A percentile compares a stretch with the other conserved stretches of the same genome.
These are phyloP conservation scores for Setaria italica DNA, from an alignment of 202 grass and related monocot species.

Conservation along the genomic window DNA sequence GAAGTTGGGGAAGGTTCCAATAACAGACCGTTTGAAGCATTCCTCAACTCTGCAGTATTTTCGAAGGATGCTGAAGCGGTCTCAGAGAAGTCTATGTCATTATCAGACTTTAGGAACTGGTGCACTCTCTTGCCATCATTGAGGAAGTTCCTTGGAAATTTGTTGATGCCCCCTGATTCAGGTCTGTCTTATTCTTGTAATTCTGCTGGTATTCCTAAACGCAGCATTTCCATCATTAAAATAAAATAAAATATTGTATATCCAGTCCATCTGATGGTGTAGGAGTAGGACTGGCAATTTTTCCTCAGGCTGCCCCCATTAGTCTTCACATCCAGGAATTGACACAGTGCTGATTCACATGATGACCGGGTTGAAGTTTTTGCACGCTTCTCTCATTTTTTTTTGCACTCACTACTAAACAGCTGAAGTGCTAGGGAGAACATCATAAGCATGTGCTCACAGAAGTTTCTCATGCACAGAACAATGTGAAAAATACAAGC, in stretches of 20 bases:
- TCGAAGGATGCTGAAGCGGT: slow-evolving; percentile 55
- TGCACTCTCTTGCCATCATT: slow-evolving; percentile 69
- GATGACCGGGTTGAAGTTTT: background rate
- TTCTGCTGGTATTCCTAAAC: slow-evolving; percentile 28
- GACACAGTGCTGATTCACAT: background rate
- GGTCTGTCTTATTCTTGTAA: slow-evolving; percentile 47
- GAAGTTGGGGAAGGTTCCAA: slow-evolving; percentile 44
- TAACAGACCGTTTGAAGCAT: slow-evolving; percentile 58
- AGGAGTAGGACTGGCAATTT: background rate
- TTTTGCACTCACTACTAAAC: background rate
- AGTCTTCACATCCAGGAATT: background rate
- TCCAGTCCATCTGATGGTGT: slow-evolving; percentile 6
- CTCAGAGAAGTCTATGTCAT: slow-evolving; percentile 66
- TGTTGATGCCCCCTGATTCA: slow-evolving; percentile 78
- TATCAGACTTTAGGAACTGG: slow-evolving; percentile 86
- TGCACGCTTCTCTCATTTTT: background rate
- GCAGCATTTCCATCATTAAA: background rate
- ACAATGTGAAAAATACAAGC: slow-evolving; percentile 19
- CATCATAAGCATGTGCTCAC: background rate
- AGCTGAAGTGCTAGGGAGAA: background rate
- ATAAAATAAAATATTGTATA: background rate
- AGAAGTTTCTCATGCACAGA: background rate
- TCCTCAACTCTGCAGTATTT: slow-evolving; percentile 75
- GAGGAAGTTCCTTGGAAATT: slow-evolving; percentile 84
- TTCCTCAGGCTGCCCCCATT: background rate